Evolutionary conservation across 257 asterid genomes (phyloP), one percentile per base, ranked within the genome.

Genomic region (Nicotiana tabacum): DNA sequence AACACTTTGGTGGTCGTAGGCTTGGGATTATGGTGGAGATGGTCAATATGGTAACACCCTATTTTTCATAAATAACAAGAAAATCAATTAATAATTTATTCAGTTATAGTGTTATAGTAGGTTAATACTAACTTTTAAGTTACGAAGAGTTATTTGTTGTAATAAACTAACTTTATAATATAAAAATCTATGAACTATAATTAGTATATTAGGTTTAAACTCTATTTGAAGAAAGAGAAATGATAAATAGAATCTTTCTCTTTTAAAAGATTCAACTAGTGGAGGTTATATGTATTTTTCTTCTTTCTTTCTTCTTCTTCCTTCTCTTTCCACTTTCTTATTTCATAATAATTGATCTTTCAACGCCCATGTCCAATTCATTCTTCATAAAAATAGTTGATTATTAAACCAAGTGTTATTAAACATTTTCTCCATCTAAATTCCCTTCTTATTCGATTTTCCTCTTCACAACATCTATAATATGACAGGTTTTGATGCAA

Each of bases 41-140:
- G 16, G 98, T 92, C 77, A 95, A 69, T 72, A 93, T 84, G 0
- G 94, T 90, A 60, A 92, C 98, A 2, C 98, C 98, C 98, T 95
- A 11, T 61, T 56, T 61, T 76, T 39, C 0, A 66, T 29, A 37
- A 43, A 77, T 27, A 65, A 32, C 24, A 5, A 9, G 33, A 53
- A 1, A 2, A 32, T 27, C 2, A 2, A 30, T 68, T 0, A 35
- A 11, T n/a, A 32, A 0, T 61, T 21, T 33, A 67, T 1, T 3
- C 1, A 5, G 4, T 35, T 48, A 30, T 62, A 62, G 12, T 18
- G 4, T 35, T 48, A 30, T 62, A 62, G 12, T 18, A 13, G 4
- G n/a, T 9, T 43, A 77, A 13, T 24, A 17, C 6, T 17, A 43
- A 2, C 1, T 13, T 16, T 67, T 30, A n/a, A 17, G 77, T 17